These are phyloP conservation scores for Wallemia ichthyophaga DNA, from an alignment of 1,284 basidiomycete genomes.

Conservation along the genomic window DNA sequence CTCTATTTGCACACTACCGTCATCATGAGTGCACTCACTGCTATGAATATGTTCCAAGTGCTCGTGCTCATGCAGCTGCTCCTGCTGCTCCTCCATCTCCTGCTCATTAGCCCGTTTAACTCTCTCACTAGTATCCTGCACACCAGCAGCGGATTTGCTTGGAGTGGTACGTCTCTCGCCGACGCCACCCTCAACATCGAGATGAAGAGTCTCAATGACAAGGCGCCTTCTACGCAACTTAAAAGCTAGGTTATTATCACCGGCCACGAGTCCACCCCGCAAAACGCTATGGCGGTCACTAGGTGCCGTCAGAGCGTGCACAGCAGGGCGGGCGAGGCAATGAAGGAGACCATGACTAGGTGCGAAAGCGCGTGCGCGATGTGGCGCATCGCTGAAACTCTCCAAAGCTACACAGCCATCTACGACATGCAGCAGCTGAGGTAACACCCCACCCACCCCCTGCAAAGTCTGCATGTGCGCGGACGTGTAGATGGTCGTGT, in stretches of 20 bases:
- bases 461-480: no score
- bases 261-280: conserved; percentile 18
- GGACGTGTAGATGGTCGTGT: not conserved
- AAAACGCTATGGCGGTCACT: conserved; percentile 45
- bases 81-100: conserved; percentile 6
- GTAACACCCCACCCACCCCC: no score
- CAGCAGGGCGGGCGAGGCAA: conserved; percentile 37
- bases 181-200: conserved; percentile 73
- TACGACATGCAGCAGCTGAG: not conserved
- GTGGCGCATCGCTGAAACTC: conserved; percentile 22
- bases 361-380: conserved; percentile 35
- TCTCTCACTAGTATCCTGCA: not conserved
- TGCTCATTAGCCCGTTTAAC: conserved; percentile 2
- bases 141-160: not conserved
- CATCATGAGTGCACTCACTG: not conserved
- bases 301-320: conserved; percentile 33
- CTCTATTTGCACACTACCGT: conserved; percentile 1
- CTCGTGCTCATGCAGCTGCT: conserved; percentile 4
- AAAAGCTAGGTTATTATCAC: conserved; percentile 88
- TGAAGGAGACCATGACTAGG: conserved; percentile 54
- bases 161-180: conserved; percentile 42
- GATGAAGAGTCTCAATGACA: conserved; percentile 67
- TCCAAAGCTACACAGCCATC: not conserved
- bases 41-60: no score
- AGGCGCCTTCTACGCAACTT: conserved; percentile 62